A percentile compares a stretch with the other conserved stretches of the same genome.
Conservation (phyloP, 768 basidiomycete species). For the Boletus rubescentipes region DNA sequence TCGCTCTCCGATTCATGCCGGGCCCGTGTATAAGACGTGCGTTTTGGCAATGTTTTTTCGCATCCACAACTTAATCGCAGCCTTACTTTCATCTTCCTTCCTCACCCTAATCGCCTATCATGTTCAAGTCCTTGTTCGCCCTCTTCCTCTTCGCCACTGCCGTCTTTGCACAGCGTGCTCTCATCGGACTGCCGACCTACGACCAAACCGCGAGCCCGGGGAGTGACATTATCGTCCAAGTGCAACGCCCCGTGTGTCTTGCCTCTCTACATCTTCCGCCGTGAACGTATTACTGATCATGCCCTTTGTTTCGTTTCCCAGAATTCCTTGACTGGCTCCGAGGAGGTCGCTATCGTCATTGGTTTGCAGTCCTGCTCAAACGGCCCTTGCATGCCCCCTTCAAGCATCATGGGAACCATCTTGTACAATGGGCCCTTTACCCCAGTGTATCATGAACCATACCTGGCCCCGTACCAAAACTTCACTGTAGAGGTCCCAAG, state of each 20-base stretch:
- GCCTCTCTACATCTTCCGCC: neutral
- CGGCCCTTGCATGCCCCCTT: constrained; percentile 25
- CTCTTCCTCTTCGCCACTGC: constrained; percentile 31
- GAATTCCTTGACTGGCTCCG: constrained; percentile 38
- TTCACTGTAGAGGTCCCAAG: constrained; percentile 43
- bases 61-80: neutral
- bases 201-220: constrained; percentile 37
- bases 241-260: constrained; percentile 46
- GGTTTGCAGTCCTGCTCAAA: constrained; percentile 40
- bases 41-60: no score
- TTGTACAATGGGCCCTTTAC: constrained; percentile 47
- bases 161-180: constrained; percentile 41
- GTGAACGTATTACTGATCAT: neutral
- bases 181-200: constrained; percentile 39
- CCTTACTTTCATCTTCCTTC: neutral
- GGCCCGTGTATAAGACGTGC: constrained; percentile 9
- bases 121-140: constrained; percentile 15
- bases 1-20: neutral
- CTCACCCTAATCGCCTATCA: neutral
- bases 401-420: constrained; percentile 39
- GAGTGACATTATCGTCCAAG: constrained; percentile 39
- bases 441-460: constrained; percentile 33
- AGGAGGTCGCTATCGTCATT: constrained; percentile 47
- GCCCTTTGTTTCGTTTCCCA: constrained; percentile 6
- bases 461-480: constrained; percentile 43